Percentiles rank a stretch among this genome's conserved stretches.
Conservation (phyloP, 2,329 filamentous ascomycete species). For the Cladophialophora immunda region DNA sequence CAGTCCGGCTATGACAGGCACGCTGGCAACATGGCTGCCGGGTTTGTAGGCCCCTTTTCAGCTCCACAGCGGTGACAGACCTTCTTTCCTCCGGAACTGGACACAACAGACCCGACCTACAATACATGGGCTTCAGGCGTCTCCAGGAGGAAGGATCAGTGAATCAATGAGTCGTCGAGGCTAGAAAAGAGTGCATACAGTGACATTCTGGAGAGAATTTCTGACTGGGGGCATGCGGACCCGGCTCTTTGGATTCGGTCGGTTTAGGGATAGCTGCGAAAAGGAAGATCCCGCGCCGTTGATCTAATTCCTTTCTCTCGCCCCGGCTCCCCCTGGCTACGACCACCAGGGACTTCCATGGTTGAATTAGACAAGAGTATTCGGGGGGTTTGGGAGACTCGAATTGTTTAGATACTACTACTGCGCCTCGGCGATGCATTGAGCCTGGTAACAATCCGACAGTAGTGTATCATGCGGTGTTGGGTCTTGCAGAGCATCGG, state of each 20-base stretch:
- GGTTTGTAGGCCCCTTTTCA: not conserved
- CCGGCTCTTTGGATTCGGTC: conserved; percentile 23
- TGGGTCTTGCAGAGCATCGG: conserved; percentile 19
- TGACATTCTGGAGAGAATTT: not conserved
- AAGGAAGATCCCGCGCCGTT: conserved; percentile 26
- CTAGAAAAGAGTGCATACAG: not conserved
- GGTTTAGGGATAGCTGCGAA: conserved; percentile 23
- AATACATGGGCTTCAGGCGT: not conserved
- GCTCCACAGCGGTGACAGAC: not conserved
- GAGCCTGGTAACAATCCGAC: conserved; percentile 9
- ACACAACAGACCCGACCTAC: not conserved
- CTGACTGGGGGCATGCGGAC: not conserved
- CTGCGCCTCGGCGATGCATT: not conserved
- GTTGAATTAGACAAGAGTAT: conserved; percentile 4
- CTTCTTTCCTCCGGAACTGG: not conserved
- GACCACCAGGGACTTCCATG: not conserved
- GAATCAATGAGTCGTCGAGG: not conserved
- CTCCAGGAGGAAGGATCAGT: not conserved
- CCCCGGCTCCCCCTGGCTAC: not conserved
- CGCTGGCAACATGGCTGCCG: not conserved
- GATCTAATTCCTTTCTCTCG: conserved; percentile 3
- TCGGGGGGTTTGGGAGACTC: not conserved
- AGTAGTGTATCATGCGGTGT: conserved; percentile 4
- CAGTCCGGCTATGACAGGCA: not conserved
- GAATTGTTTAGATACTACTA: conserved; percentile 7